Conservation (phyloP, 768 basidiomycete genomes). For the Tulasnella sp. region DNA sequence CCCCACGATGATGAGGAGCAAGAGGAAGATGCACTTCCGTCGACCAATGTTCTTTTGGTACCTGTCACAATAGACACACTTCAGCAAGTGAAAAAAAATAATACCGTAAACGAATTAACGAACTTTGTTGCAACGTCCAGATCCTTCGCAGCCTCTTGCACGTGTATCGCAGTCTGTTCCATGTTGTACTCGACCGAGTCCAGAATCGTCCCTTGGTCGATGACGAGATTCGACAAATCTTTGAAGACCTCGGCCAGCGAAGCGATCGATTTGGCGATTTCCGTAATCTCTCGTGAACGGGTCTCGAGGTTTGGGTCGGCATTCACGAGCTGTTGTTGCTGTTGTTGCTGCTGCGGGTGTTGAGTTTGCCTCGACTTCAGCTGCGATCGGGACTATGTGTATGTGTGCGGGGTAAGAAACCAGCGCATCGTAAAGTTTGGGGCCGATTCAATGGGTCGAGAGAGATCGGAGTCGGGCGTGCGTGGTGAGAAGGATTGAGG, state of each 20-base stretch:
- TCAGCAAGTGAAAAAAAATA: background rate
- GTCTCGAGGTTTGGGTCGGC: constrained; percentile 37
- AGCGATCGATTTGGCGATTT: constrained; percentile 88
- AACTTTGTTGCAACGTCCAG: constrained; percentile 74
- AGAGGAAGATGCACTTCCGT: constrained; percentile 86
- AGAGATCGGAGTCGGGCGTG: background rate
- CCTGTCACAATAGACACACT: constrained; percentile 40
- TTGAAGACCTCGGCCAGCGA: constrained; percentile 93
- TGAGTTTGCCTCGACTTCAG: constrained; percentile 21
- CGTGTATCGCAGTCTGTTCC: constrained; percentile 75
- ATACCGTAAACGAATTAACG: constrained; percentile 31
- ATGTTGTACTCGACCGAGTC: constrained; percentile 98
- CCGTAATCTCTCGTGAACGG: constrained; percentile 65
- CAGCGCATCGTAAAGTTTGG: background rate
- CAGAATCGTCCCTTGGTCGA: constrained; percentile 94
- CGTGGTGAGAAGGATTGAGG: too few relatives aligned
- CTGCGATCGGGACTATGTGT: constrained; percentile 30
- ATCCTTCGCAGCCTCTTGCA: constrained; percentile 78
- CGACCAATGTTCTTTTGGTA: constrained; percentile 93
- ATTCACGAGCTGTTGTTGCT: constrained; percentile 31
- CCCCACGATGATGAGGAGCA: constrained; percentile 82
- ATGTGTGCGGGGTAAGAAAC: background rate
- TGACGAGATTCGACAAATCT: constrained; percentile 85
- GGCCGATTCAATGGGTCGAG: constrained; percentile 22
- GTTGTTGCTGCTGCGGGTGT: constrained; percentile 26